Percentiles rank a stretch among this genome's conserved stretches.
phyloP scores from a whole-genome alignment of 139 green algal genomes.

The Diplosphaera chodatii region DNA sequence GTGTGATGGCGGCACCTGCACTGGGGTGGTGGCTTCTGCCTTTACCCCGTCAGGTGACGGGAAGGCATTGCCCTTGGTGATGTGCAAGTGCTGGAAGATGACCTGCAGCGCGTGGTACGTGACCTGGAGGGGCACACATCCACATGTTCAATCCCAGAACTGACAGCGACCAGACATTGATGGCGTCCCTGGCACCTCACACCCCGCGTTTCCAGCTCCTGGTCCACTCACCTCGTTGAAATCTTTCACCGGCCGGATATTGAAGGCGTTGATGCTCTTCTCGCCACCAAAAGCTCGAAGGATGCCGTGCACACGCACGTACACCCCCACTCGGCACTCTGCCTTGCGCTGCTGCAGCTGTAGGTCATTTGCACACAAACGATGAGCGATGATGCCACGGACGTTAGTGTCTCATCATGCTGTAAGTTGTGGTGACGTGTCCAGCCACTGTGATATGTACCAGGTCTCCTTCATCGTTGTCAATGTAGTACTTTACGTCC shows the following conservation, averaged over 20 bases:
- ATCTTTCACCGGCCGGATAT: conserved; percentile 51
- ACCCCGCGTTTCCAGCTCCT: not conserved
- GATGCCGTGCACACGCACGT: conserved; percentile 70
- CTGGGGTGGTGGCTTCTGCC: not conserved
- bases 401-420: too few species aligned
- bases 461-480: conserved; percentile 33
- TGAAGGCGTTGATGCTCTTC: conserved; percentile 47
- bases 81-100: conserved; percentile 72
- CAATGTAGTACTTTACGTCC: conserved; percentile 49
- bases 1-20: too few species aligned
- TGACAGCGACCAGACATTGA: too few species aligned
- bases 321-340: conserved; percentile 42
- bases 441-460: conserved; percentile 3
- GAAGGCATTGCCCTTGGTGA: conserved; percentile 38
- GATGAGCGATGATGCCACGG: too few species aligned
- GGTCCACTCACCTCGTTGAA: conserved; percentile 56
- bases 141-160: not conserved
- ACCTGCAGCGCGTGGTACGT: conserved; percentile 68
- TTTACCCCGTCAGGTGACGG: not conserved
- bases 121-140: conserved; percentile 56
- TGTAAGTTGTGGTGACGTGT: too few species aligned
- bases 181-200: too few species aligned
- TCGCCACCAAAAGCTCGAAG: conserved; percentile 39
- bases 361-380: too few species aligned
- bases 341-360: conserved; percentile 28